Conservation (phyloP, 176 grass and related monocot species). For the Cocos nucifera region DNA sequence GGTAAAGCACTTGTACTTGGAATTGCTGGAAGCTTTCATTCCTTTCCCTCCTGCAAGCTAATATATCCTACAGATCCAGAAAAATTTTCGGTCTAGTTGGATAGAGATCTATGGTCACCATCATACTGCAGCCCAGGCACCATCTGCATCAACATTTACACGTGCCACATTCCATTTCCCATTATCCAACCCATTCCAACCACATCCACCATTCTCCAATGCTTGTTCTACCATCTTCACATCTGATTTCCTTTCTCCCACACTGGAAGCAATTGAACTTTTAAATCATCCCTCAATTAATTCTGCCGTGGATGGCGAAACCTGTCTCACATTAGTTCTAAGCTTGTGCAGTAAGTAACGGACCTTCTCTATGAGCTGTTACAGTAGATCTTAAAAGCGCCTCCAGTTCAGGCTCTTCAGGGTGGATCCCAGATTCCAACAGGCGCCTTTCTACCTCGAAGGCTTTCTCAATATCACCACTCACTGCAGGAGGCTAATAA, state of each 20-base stretch:
- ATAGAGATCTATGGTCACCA: conserved; percentile 55
- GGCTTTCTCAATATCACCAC: conserved; percentile 42
- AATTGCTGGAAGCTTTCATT: conserved; percentile 49
- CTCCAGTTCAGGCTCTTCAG: conserved; percentile 46
- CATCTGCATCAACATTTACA: conserved; percentile 26
- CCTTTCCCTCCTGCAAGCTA: conserved; percentile 39
- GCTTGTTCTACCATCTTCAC: conserved; percentile 22
- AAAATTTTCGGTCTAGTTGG: conserved; percentile 52
- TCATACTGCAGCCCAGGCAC: conserved; percentile 34
- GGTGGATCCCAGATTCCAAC: conserved; percentile 37
- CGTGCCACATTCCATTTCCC: conserved; percentile 42
- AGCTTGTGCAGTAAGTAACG: conserved; percentile 63
- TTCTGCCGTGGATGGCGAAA: conserved; percentile 27
- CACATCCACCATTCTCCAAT: conserved; percentile 56
- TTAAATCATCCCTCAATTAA: conserved; percentile 52
- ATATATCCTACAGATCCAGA: conserved; percentile 35
- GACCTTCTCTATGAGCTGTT: conserved; percentile 22
- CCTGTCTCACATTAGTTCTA: conserved; percentile 53
- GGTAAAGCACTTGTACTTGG: conserved; percentile 29
- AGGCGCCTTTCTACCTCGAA: conserved; percentile 57
- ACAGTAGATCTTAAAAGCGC: conserved; percentile 46
- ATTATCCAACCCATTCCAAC: conserved; percentile 60
- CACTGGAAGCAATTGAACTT: conserved; percentile 39
- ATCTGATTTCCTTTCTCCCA: conserved; percentile 65
- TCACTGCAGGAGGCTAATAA: conserved; percentile 41